Evolutionary conservation across 176 grass and related monocot species (phyloP).

Genomic region (Musa itinerans): DNA sequence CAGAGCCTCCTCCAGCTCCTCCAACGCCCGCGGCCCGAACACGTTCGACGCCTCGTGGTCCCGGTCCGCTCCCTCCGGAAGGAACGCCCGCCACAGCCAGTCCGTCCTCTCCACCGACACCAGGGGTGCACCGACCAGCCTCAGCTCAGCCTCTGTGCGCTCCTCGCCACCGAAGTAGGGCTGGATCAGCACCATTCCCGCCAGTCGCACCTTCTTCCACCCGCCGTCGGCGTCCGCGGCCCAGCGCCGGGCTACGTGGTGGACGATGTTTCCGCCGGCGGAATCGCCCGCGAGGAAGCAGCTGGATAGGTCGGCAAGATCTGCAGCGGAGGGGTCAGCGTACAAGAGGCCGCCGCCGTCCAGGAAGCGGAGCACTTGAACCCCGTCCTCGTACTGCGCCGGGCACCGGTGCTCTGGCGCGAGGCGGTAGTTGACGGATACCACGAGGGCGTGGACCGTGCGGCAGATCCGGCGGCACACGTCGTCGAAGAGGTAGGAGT

Average conservation of each 20-base stretch:
- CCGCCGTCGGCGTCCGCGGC: neutral
- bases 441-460: slow-evolving; percentile 29
- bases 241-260: slow-evolving; percentile 71
- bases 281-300: slow-evolving; percentile 77
- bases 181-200: slow-evolving; percentile 54
- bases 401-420: slow-evolving; percentile 60
- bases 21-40: slow-evolving; percentile 4
- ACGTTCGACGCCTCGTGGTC: slow-evolving; percentile 39
- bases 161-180: slow-evolving; percentile 87
- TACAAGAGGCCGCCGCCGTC: slow-evolving; percentile 20
- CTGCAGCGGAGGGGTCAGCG: neutral
- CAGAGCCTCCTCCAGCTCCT: slow-evolving; percentile 14
- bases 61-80: slow-evolving; percentile 44
- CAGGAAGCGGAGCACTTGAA: slow-evolving; percentile 59
- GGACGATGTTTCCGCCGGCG: slow-evolving; percentile 68
- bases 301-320: slow-evolving; percentile 21
- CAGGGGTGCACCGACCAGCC: slow-evolving; percentile 43
- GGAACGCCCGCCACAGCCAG: slow-evolving; percentile 88
- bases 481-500: slow-evolving; percentile 39
- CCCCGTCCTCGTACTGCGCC: slow-evolving; percentile 66
- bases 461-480: slow-evolving; percentile 58
- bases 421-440: slow-evolving; percentile 80
- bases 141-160: slow-evolving; percentile 49
- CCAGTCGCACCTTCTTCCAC: slow-evolving; percentile 29
- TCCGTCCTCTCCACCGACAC: slow-evolving; percentile 44